Base-by-base conservation (phyloP, 192 early-diverging fungal genomes). In the Bifiguratus adelaidae region DNA sequence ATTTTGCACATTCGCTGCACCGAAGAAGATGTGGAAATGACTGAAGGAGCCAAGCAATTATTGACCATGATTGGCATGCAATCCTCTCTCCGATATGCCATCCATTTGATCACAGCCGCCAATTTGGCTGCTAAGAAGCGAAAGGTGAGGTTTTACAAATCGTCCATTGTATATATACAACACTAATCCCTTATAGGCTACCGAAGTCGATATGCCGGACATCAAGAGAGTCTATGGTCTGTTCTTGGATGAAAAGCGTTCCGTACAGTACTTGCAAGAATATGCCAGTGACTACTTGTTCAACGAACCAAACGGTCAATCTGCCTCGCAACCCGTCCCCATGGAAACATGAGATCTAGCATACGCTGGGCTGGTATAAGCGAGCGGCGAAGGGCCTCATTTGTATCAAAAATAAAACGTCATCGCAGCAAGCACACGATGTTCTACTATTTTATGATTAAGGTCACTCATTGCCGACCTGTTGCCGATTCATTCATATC, bases 71-170 rank as follows among this genome's bases (percentile, higher is more conserved):
- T 97, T 60, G 96, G 91, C 4, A 74, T 86, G 33, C 85, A 91
- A 61, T 92, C 92, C 0, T 97, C 93, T 18, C 60, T 99, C 51
- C 77, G 96, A 59, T 98, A 88, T 49, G 68, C 94, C 0, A 99
- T 99, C 47, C 94, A 99, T 59, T 63, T 99, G 18, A 99, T 99
- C 56, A 91, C 96, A n/a, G 88, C 93, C 2, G 85, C 91, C 2
- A 71, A 85, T 41, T 65, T 99, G 35, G 88, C 96, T 18, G 79
- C 94, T 22, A 73, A 83, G 57, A 97, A 92, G 70, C 69, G 94
- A 57, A 89, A 88, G 73, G 79, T 79, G 22, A 16, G 36, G 19
- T 45, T 71, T 51, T 44, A 15, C 1, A 53, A 42, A 51, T 27
- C n/a, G 11, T 21, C 25, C 35, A 22, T 15, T 12, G 24, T 26